These are phyloP conservation scores for Trichoderma lentiforme DNA, from an alignment of 2,329 filamentous ascomycete genomes.

Conservation along the genomic window DNA sequence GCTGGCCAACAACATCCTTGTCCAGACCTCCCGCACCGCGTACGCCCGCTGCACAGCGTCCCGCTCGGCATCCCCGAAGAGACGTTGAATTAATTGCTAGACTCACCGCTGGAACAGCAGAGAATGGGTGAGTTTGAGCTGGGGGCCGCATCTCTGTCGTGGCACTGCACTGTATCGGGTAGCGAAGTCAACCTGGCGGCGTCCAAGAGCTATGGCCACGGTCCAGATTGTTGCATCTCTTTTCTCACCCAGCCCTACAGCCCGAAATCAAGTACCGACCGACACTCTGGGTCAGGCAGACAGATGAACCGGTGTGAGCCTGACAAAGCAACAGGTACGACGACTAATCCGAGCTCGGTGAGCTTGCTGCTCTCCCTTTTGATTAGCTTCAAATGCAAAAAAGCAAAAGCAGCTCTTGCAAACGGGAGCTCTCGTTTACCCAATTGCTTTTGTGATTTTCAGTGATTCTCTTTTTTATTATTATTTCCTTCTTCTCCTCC, in stretches of 20 bases:
- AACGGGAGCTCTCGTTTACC: neutral
- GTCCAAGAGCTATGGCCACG: constrained; percentile 6
- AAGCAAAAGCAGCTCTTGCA: neutral
- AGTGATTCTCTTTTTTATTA: neutral
- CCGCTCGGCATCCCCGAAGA: constrained; percentile 20
- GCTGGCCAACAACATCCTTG: constrained; percentile 12
- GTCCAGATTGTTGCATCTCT: constrained; percentile 5
- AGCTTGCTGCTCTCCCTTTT: neutral
- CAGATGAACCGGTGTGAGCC: constrained; percentile 16
- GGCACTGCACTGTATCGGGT: constrained; percentile 10
- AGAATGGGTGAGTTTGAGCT: neutral
- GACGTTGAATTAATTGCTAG: constrained; percentile 17
- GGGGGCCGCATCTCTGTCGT: constrained; percentile 8
- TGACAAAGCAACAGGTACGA: neutral
- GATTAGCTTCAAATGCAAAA: neutral
- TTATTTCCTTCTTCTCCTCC: neutral
- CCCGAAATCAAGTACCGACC: constrained; percentile 14
- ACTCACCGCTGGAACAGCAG: constrained; percentile 18
- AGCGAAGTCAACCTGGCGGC: neutral
- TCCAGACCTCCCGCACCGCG: constrained; percentile 14
- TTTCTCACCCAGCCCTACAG: constrained; percentile 16
- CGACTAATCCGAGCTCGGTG: neutral
- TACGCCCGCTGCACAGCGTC: constrained; percentile 19
- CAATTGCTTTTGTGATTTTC: neutral
- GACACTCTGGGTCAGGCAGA: constrained; percentile 15